Evolutionary conservation across 352 stramenopile species (phyloP).

Genomic region (Phytophthora sansomeana): DNA sequence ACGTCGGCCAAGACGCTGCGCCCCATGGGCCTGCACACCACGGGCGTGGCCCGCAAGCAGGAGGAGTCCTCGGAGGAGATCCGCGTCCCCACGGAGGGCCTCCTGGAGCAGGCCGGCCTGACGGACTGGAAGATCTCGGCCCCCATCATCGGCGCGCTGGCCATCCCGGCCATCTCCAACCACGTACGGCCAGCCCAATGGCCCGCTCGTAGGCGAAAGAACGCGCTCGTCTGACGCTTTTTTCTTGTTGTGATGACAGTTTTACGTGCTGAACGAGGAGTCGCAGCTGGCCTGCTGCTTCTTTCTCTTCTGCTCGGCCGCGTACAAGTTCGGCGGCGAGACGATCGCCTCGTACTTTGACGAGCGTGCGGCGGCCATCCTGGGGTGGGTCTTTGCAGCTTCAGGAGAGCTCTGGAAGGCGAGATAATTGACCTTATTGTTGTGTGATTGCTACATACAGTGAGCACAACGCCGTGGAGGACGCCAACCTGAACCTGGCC

Average conservation of each 20-base stretch:
- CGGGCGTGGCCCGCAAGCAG: constrained; percentile 58
- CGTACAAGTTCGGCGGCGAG: constrained; percentile 89
- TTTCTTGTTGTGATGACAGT: constrained; percentile 36
- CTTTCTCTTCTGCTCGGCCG: constrained; percentile 84
- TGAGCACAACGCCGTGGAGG: constrained; percentile 87
- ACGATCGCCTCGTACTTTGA: constrained; percentile 90
- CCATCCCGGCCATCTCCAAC: constrained; percentile 84
- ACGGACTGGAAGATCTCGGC: constrained; percentile 89
- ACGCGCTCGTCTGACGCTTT: neutral
- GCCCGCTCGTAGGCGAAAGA: neutral
- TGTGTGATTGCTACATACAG: constrained; percentile 44
- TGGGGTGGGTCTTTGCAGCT: constrained; percentile 50
- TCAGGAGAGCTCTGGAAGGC: neutral
- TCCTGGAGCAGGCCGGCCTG: constrained; percentile 73
- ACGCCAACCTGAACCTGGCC: constrained; percentile 83
- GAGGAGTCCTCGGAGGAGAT: constrained; percentile 57
- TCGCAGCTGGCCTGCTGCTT: constrained; percentile 88
- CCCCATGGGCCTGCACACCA: constrained; percentile 66
- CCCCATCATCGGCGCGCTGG: constrained; percentile 72
- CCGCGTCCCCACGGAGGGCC: constrained; percentile 51
- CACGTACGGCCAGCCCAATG: constrained; percentile 57
- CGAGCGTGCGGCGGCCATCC: constrained; percentile 73
- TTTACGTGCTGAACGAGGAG: constrained; percentile 90
- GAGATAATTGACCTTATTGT: constrained; percentile 9
- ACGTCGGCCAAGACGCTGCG: constrained; percentile 49